Percentiles rank a stretch among this genome's conserved stretches.
Evolutionary conservation across 2,329 filamentous ascomycete species (phyloP).

Genomic region (Colletotrichum gigasporum): DNA sequence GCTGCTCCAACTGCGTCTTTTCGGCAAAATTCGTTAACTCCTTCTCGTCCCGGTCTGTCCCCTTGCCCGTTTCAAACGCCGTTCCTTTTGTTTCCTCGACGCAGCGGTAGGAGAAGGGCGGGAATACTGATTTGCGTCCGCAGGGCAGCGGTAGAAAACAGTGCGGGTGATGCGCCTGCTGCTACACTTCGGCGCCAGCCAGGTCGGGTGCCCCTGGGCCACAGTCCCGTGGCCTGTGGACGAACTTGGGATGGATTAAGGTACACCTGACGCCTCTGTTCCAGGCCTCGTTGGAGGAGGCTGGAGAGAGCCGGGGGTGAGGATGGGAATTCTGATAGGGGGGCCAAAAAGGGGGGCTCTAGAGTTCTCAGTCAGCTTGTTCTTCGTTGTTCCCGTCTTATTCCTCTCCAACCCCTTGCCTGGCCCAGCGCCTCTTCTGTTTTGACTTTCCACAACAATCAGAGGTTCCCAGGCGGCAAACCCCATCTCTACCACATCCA

Average conservation of each 20-base stretch:
- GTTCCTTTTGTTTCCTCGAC: no score
- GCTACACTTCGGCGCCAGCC: neutral
- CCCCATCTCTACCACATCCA: neutral
- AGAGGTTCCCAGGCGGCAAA: neutral
- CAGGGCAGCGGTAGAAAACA: neutral
- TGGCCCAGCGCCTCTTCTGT: neutral
- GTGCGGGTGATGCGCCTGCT: slow-evolving; percentile 17
- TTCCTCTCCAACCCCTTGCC: neutral
- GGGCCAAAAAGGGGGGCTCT: neutral
- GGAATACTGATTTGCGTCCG: neutral
- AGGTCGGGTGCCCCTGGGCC: slow-evolving; percentile 1
- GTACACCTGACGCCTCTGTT: slow-evolving; percentile 16
- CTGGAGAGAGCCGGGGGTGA: neutral
- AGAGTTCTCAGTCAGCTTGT: neutral
- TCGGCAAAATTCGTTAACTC: no score
- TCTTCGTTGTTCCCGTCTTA: neutral
- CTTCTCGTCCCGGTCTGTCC: no score
- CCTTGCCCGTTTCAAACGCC: neutral
- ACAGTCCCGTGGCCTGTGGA: neutral
- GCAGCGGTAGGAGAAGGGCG: no score
- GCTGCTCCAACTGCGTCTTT: no score
- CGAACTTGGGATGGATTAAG: slow-evolving; percentile 22
- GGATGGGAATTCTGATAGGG: neutral
- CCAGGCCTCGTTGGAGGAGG: slow-evolving; percentile 2
- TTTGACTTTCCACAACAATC: neutral